Evolutionary conservation across 352 stramenopile genomes (phyloP), one percentile per base, ranked within the genome.

Genomic region (Thalassiosira mediterranea): DNA sequence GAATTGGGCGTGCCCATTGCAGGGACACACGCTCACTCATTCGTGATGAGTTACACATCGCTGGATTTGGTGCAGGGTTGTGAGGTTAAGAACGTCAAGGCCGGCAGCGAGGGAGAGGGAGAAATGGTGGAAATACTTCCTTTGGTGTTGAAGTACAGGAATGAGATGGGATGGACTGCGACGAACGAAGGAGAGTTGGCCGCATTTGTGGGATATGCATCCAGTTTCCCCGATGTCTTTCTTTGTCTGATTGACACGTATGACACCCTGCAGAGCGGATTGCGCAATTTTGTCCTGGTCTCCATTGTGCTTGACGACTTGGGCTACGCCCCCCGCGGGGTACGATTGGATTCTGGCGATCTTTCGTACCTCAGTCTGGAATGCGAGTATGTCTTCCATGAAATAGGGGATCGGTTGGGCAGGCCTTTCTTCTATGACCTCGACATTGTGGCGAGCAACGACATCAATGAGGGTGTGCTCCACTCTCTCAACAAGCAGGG

Each of bases 191-290:
- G 97, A 59, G 97, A 99, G 72, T 86, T 99, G n/a, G 97, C 97
- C 8, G 96, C 97, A 11, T 99, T 99, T 79, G 94, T 98, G 59
- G 92, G 96, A 21, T 99, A 99, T 70, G 97, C 96, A 11, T 84
- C 95, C 25, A 95, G 96, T n/a, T 99, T 99, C 86, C 97, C 97
- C 0, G 86, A 98, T 49, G 77, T 75, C 3, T 99, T 99, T 80
- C 62, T 99, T 11, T 97, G 96, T 59, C 91, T 99, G 1, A 94
- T 99, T 26, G 97, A 99, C 81, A 99, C 97, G 0, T 99, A 99
- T 84, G 96, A 99, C 74, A 98, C 97, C 48, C 86, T 99, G 11
- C 48, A 81, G 34, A 89, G 72, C 40, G 88, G 88, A 13, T 46
- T 91, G 10, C 64, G 81, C 3, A 99, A 99, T 84, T 99, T 99